Conservation (phyloP, 768 basidiomycete species). For the Lactifluus volemus region DNA sequence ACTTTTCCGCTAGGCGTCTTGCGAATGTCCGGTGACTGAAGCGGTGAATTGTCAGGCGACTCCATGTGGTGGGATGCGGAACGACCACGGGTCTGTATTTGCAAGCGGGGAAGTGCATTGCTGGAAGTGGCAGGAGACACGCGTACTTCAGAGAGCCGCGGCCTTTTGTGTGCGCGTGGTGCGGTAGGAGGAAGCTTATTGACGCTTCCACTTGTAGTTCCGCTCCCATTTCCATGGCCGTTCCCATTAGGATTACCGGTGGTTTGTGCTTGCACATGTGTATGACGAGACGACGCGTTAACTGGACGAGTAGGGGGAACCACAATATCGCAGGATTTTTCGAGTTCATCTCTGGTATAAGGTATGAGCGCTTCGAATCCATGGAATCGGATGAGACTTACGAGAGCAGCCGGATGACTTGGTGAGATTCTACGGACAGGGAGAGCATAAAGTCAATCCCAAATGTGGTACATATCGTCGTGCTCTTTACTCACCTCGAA, state of each 20-base stretch:
- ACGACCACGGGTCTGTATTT: constrained; percentile 12
- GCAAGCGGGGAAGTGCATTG: constrained; percentile 17
- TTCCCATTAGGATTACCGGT: constrained; percentile 24
- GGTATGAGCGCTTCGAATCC: constrained; percentile 8
- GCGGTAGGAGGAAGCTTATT: constrained; percentile 62
- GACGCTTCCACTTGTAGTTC: constrained; percentile 22
- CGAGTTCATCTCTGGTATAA: constrained; percentile 56
- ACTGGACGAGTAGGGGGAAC: constrained; percentile 34
- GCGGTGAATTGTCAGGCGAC: constrained; percentile 19
- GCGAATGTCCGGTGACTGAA: constrained; percentile 17
- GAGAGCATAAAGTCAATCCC: constrained; percentile 1
- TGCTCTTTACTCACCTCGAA: constrained; percentile 48
- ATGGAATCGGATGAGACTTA: constrained; percentile 33
- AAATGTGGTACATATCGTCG: background rate
- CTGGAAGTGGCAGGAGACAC: constrained; percentile 11
- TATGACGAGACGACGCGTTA: constrained; percentile 34
- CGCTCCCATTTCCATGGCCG: constrained; percentile 20
- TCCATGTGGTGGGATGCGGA: constrained; percentile 16
- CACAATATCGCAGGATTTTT: constrained; percentile 65
- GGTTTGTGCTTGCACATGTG: constrained; percentile 22
- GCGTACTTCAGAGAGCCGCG: constrained; percentile 51
- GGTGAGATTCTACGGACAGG: constrained; percentile 57
- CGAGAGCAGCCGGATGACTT: constrained; percentile 62
- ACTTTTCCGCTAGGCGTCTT: constrained; percentile 18
- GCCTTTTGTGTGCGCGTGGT: constrained; percentile 74